Base-by-base conservation (phyloP, 1,139 yeast genomes). In the Arxiozyma telluris region DNA sequence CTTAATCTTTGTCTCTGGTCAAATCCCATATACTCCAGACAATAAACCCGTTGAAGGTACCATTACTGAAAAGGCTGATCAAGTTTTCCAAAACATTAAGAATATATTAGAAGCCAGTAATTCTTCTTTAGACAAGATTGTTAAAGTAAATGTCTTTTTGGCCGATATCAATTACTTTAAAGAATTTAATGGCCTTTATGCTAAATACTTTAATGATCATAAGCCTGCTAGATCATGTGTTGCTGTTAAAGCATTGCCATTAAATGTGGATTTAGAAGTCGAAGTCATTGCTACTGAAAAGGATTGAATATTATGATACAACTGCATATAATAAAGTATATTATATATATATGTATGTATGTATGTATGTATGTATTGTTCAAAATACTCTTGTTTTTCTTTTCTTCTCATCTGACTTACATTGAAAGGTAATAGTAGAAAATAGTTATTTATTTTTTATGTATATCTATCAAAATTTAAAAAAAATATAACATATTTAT, bases 201-300 rank as follows among this genome's bases (percentile, higher is more conserved):
- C 80, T 59, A 84, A 86, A 72, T 87, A 86, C 73, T 90, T 91
- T 76, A 76, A 71, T 69, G 78, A 76, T 55, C 95, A 87, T 76
- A 87, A 86, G 73, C 97, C 98, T 54, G 96, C 97, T 44, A 87
- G 98, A 78, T 87, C 96, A 1, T 89, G 96, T 77, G 95, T 90
- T 62, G 96, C 96, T 48, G 97, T 89, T 60, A 83, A 82, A 70
- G 82, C 81, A 59, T 81, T 90, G 67, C 98, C 98, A 58, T 80
- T 90, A 70, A 88, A 89, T 55, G 88, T 83, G 57, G 86, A 80
- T 55, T 79, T 85, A 51, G 83, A 80, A 69, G 74, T 79, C 63
- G 97, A 90, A 75, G 88, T 83, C 52, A 75, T 90, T 71, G 97
- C 96, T 54, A 73, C 84, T 58, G 90, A 83, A 55, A 64, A 61